Evolutionary conservation across 306 rosid genomes (phyloP), one percentile per base, ranked within the genome.

Genomic region (Acmispon strigosus): DNA sequence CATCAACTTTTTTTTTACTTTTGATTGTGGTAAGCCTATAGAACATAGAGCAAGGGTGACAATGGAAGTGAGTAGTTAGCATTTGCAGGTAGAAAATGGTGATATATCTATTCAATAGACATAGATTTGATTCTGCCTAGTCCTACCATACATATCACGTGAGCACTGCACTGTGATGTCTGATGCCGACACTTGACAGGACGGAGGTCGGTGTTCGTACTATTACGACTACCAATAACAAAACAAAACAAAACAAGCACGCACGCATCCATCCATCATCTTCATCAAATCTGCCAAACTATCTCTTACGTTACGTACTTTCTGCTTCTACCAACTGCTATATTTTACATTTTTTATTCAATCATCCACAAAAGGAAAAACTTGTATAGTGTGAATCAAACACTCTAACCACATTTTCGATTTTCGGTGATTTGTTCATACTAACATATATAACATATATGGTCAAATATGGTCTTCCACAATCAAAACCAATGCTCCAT

Each of bases 181-280:
- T 55, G 74, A 67, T 58, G 16, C 54, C 7, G 75, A 76, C 75
- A 59, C 1, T 44, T 76, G 81, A 76, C 81, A 76, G 49, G 19
- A 69, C 18, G 24, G 34, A 52, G 20, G 77, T 72, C 11, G 77
- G 60, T 72, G 51, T 47, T 49, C 41, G 76, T 60, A 48, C 60
- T 1, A 22, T 22, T 22, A 22, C 24, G 2, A 22, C 1, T 22
- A 3, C 32, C 3, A 2, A 27, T 2, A 2, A 19, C n/a, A n/a
- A n/a, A n/a, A n/a, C n/a, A n/a, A n/a, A n/a, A n/a, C n/a, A n/a
- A n/a, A n/a, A n/a, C n/a, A 45, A 45, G 57, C 47, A 44, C 59
- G 54, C 77, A 77, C 64, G 44, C 56, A 69, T 52, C 71, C 77
- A 77, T 57, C 36, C 56, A 69, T 52, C 71, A 27, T 47, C 43